Percentiles rank a stretch among this genome's conserved stretches.
phyloP scores from a whole-genome alignment of 208 protist genomes.

The Paratrypanosoma confusum region DNA sequence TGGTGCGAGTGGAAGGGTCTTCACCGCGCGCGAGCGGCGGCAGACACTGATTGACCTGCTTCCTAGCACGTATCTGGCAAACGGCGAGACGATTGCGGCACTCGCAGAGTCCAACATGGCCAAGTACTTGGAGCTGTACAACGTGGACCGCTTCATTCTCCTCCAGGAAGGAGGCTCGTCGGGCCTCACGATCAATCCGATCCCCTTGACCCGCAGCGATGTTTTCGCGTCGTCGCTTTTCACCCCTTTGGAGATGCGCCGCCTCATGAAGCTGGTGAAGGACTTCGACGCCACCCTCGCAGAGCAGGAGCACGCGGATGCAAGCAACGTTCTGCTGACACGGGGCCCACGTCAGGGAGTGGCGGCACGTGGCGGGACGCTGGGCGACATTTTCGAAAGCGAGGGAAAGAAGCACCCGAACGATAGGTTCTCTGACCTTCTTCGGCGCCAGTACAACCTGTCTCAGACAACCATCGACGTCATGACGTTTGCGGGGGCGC shows the following conservation, averaged over 20 bases:
- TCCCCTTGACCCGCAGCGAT: conserved; percentile 71
- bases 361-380: conserved; percentile 8
- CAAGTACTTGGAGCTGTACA: conserved; percentile 55
- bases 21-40: conserved; percentile 4
- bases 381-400: conserved; percentile 3
- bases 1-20: no score
- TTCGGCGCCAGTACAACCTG: conserved; percentile 40
- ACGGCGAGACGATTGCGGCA: conserved; percentile 32
- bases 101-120: conserved; percentile 40
- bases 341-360: conserved; percentile 6
- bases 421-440: conserved; percentile 26
- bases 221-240: conserved; percentile 64
- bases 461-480: conserved; percentile 27
- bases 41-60: conserved; percentile 56
- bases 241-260: conserved; percentile 78
- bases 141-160: conserved; percentile 37
- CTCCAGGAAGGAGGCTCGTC: no score
- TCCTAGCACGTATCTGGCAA: conserved; percentile 41
- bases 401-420: conserved; percentile 6
- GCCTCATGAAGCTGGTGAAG: conserved; percentile 88
- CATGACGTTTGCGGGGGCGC: conserved; percentile 49
- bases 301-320: conserved; percentile 66
- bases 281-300: conserved; percentile 52
- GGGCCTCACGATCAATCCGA: conserved; percentile 13
- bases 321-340: conserved; percentile 13